Evolutionary conservation across 1,284 basidiomycete species (phyloP).

Genomic region (Rhodotorula sp.): DNA sequence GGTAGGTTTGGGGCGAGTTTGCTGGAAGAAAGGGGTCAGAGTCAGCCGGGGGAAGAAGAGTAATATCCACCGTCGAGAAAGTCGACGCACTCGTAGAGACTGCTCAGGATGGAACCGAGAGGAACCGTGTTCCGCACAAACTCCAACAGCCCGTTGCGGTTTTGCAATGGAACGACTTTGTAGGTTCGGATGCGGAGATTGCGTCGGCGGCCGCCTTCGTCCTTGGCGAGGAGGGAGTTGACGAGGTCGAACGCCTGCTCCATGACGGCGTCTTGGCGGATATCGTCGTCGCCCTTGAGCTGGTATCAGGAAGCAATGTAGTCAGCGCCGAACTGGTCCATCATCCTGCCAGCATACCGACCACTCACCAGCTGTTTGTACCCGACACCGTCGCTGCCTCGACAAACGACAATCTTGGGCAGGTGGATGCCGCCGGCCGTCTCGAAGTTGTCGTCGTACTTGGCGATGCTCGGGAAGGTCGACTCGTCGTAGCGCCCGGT

Average conservation of each 20-base stretch:
- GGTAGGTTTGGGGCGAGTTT: slow-evolving; percentile 7
- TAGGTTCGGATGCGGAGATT: slow-evolving; percentile 77
- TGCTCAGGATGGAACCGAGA: slow-evolving; percentile 51
- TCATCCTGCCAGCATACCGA: not conserved
- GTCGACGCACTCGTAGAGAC: slow-evolving; percentile 24
- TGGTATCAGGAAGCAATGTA: slow-evolving; percentile 47
- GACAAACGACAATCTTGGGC: slow-evolving; percentile 76
- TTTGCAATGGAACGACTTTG: slow-evolving; percentile 79
- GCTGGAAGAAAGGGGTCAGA: not conserved
- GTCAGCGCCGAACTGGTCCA: not conserved
- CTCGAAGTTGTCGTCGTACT: slow-evolving; percentile 62
- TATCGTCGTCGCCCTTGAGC: slow-evolving; percentile 92
- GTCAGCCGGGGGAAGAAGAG: too few relatives aligned
- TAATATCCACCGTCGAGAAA: too few relatives aligned
- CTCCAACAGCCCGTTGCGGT: slow-evolving; percentile 81
- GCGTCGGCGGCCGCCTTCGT: slow-evolving; percentile 72
- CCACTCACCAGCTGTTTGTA: slow-evolving; percentile 76
- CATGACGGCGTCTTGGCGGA: slow-evolving; percentile 98
- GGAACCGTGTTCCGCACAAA: slow-evolving; percentile 81
- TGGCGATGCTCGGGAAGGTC: slow-evolving; percentile 59
- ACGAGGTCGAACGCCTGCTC: slow-evolving; percentile 93
- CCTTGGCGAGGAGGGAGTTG: slow-evolving; percentile 70
- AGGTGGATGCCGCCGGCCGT: slow-evolving; percentile 75
- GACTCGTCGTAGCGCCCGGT: slow-evolving; percentile 66
- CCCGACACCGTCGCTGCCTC: slow-evolving; percentile 64